A percentile compares a stretch with the other conserved stretches of the same genome.
Conservation (phyloP, 768 basidiomycete genomes). For the Hypholoma fasciculare region DNA sequence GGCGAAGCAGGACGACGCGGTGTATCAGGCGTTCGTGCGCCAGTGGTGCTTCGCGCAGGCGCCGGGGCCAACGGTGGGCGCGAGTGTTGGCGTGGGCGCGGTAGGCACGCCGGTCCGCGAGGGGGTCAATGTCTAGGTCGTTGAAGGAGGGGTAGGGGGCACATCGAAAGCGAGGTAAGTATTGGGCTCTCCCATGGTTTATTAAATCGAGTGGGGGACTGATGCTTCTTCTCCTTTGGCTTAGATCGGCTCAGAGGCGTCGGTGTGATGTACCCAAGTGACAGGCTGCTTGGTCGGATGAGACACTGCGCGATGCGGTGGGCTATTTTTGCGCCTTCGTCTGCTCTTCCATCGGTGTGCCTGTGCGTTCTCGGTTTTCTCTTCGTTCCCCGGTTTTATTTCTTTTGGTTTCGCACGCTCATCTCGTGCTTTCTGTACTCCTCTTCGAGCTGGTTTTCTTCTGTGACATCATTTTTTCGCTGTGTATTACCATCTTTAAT, state of each 20-base stretch:
- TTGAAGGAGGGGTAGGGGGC: not conserved
- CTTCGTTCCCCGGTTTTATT: not conserved
- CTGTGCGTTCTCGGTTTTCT: not conserved
- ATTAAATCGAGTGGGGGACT: not conserved
- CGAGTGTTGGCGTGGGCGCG: not conserved
- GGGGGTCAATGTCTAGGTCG: not conserved
- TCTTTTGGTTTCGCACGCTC: not conserved
- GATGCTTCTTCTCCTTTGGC: no score
- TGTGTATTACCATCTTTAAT: not conserved
- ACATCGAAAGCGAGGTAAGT: not conserved
- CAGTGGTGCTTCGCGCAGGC: constrained; percentile 71
- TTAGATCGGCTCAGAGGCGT: no score
- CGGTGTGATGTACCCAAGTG: not conserved
- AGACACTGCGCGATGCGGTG: not conserved
- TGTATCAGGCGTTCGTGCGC: constrained; percentile 61
- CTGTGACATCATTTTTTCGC: no score
- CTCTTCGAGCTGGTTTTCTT: no score
- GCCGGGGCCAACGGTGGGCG: constrained; percentile 21
- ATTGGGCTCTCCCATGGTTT: not conserved
- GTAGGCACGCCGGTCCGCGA: not conserved
- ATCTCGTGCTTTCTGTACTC: no score
- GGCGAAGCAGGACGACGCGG: constrained; percentile 24
- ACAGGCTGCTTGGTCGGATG: not conserved
- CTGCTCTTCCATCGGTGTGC: not conserved
- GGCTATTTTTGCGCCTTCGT: not conserved